Evolutionary conservation across 192 early-diverging fungal species (phyloP), one percentile per base, ranked within the genome.

Genomic region (Diversispora eburnea): DNA sequence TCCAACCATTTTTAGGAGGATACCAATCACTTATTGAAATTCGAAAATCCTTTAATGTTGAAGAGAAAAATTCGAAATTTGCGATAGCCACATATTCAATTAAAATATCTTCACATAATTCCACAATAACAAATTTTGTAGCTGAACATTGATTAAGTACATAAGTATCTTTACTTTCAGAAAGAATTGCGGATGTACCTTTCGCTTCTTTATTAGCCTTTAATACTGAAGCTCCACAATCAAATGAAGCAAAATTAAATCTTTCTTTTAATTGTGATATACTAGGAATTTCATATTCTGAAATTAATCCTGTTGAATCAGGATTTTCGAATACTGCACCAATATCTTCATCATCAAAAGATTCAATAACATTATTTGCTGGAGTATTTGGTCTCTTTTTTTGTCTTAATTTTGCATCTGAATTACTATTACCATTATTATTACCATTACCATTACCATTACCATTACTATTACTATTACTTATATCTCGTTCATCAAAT

Each of bases 11-110:
- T 64, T 83, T 80, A 9, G 92, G 91, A 5, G 93, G 93, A 76
- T 96, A 96, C 42, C 84, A 74, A 55, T 92, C 87, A 59, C 87
- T 83, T 48, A 93, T 88, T 61, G 87, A 92, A 0, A 98, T 86
- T 55, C 88, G 82, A 77, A 95, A 88, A 51, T 97, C 91, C 73
- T 93, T 92, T 76, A 96, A 97, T 2, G 91, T 97, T 58, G 91
- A 93, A 0, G 92, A 94, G 75, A 99, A 99, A 77, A 97, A 96
- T 80, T 99, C 98, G 75, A 91, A 96, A 80, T 98, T 98, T 60
- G 92, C 98, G 55, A 99, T 76, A 15, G 91, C 87, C 64, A 99
- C 76, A 2, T 93, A 88, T 78, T 97, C 93, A 22, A 99, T 89
- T 5, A 97, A 78, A 67, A 98, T 96, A 20, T 91, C 91, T 74